Evolutionary conservation across 202 grass and related monocot species (phyloP).

Genomic region (Brachypodium distachyon): DNA sequence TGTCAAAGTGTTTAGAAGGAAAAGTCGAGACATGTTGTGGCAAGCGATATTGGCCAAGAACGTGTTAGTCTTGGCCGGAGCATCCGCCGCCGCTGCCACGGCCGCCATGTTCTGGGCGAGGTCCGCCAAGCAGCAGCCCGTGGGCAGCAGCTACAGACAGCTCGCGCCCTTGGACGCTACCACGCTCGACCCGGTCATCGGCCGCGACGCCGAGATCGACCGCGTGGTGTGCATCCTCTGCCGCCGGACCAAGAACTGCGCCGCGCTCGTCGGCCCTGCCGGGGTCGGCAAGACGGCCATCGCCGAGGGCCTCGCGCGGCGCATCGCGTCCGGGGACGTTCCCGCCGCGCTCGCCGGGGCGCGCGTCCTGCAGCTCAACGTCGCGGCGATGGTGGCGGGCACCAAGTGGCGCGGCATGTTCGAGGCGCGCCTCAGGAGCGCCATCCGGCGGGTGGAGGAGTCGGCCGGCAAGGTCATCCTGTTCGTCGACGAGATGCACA

Average conservation of each 20-base stretch:
- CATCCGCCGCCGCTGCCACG: background rate
- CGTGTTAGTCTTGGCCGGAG: too few species aligned
- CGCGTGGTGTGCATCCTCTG: background rate
- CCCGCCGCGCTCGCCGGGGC: background rate
- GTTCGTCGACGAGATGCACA: background rate
- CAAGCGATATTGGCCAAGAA: too few species aligned
- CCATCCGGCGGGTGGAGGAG: constrained; percentile 16
- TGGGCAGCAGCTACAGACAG: too few species aligned
- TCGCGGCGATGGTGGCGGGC: constrained; percentile 14
- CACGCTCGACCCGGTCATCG: background rate
- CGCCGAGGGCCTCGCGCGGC: constrained; percentile 32
- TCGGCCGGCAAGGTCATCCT: constrained; percentile 8
- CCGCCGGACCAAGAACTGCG: background rate
- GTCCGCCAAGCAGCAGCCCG: too few species aligned
- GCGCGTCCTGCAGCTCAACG: constrained; percentile 21
- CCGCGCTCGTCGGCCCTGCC: constrained; percentile 16
- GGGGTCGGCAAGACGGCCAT: constrained; percentile 39
- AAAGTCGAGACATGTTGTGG: too few species aligned
- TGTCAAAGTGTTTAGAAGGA: too few species aligned
- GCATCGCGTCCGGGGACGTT: constrained; percentile 7
- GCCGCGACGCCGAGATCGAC: background rate
- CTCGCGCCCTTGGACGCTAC: background rate
- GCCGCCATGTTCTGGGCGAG: constrained; percentile 26
- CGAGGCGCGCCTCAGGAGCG: background rate
- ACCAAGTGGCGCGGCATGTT: constrained; percentile 18